Evolutionary conservation across 768 basidiomycete genomes (phyloP), one percentile per base, ranked within the genome.

Genomic region (Tylopilus balloui): DNA sequence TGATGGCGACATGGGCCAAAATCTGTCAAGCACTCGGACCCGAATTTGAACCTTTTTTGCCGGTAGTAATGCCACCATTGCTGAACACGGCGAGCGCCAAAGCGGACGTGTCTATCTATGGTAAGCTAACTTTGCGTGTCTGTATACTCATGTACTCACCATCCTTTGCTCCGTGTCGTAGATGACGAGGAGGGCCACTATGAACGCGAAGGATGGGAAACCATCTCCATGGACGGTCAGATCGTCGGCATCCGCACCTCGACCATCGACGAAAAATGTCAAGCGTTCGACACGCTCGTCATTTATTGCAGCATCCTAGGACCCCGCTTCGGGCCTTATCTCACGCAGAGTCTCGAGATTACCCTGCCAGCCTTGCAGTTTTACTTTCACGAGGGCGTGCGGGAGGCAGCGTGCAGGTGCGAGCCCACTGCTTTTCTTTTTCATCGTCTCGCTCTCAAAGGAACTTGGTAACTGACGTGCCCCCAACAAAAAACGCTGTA

Each of bases 1-100:
- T 92, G 23, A 89, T 90, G 41, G 80, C 84, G 36, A 93, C 90
- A 0, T 94, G 90, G 90, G 86, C 88, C 2, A 92, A 89, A 59
- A 77, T 94, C 0, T 92, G 88, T 61, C 89, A 91, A 54, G 88
- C 88, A 0, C 77, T 94, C 59, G 86, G 86, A 0, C 73, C 78
- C 11, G 87, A 92, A 60, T 95, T 94, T 52, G 88, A 88, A 60
- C 89, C 89, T 0, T 94, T 89, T 64, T 76, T 94, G 3, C 83
- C 84, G 0, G 77, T 86, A 14, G 91, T 93, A 3, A 90, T 94
- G 81, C 88, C 91, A 0, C 76, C 80, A 0, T 67, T 94, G 11
- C 72, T 93, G 20, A 74, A 78, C 6, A 80, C 86, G 0, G 92
- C 92, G 3, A 77, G 82, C 25, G 80, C 83, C n/a, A 90, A 90